Evolutionary conservation across 768 basidiomycete genomes (phyloP), one percentile per base, ranked within the genome.

Genomic region (Lactifluus subvellereus): DNA sequence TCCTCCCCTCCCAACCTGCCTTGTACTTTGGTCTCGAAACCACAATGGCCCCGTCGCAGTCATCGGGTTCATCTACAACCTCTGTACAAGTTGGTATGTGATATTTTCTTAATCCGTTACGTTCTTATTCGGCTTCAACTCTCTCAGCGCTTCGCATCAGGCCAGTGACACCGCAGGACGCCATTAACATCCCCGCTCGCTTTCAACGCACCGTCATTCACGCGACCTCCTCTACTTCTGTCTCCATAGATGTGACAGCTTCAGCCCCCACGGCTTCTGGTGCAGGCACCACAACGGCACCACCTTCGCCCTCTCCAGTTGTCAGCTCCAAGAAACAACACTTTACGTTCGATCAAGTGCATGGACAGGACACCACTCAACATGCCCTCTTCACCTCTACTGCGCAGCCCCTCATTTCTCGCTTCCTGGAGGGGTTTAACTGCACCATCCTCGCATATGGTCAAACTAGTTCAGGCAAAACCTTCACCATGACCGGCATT

Each of bases 371-470:
- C 33, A 85, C 90, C 40, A 88, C 86, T 0, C 97, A 99, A 72
- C 83, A 88, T 74, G 83, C 86, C 33, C 82, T 98, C 68, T 99
- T 92, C 75, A 87, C 86, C 35, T 81, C 82, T 6, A 95, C 94
- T 42, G 89, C 92, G 22, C 82, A 87, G 50, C 91, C 91, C 11
- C 87, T 96, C 71, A 81, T 95, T 65, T 82, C 86, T 33, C 88
- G 91, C 68, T 96, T 96, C 73, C 72, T 93, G 35, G 91, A 94
- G 70, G 96, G 96, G 5, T 94, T 94, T 75, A 99, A 99, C 77
- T 96, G 95, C 66, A 99, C 97, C 11, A 89, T 98, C 59, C 84
- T 99, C 67, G 97, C 97, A 55, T 99, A 99, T 75, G 96, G 96
- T 42, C 96, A 98, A 74, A 98, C 96, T 2, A 91, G 90, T 67